Evolutionary conservation across 768 basidiomycete species (phyloP), one percentile per base, ranked within the genome.

Genomic region (Termitomyces sp.): DNA sequence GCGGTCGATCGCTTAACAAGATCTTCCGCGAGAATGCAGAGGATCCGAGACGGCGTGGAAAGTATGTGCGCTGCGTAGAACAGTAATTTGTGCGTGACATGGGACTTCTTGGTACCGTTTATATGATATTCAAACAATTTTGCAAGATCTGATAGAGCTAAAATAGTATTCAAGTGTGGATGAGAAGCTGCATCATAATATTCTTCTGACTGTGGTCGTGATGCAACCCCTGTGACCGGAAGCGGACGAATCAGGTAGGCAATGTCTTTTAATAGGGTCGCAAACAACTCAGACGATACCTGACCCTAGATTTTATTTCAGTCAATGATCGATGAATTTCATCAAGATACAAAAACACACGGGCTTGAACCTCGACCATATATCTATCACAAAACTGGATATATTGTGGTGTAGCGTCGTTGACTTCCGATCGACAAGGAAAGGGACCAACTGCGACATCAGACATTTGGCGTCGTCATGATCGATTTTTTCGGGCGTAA

Each of bases 21-120:
- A 58, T 87, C 81, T 33, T 77, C 72, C 9, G 78, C 70, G 36
- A 85, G 66, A 9, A 66, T 64, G 49, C 66, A 67, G 46, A 87
- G 65, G 45, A 76, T 64, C 4, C 63, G 60, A 43, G 73, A 63
- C 1, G 86, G 80, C n/a, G 74, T 78, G 1, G 80, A 75, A 22
- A 81, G 58, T 7, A 85, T 66, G 62, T 86, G 81, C 8, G 85
- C 87, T 5, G 82, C 82, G 61, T 92, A 92, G 70, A 87, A 92
- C 14, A 76, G 69, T 26, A 91, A 62, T 71, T 90, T 92, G 62
- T 82, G 82, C 9, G 75, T 68, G 50, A 82, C 69, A 63, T 80
- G 80, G 53, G 72, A 75, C 52, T 59, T 50, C 44, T 64, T 65
- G 44, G 46, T 12, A 9, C 40, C 58, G 13, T 16, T 32, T 12